Evolutionary conservation across 257 asterid genomes (phyloP), one percentile per base, ranked within the genome.

Genomic region (Solanum chiquidenum): DNA sequence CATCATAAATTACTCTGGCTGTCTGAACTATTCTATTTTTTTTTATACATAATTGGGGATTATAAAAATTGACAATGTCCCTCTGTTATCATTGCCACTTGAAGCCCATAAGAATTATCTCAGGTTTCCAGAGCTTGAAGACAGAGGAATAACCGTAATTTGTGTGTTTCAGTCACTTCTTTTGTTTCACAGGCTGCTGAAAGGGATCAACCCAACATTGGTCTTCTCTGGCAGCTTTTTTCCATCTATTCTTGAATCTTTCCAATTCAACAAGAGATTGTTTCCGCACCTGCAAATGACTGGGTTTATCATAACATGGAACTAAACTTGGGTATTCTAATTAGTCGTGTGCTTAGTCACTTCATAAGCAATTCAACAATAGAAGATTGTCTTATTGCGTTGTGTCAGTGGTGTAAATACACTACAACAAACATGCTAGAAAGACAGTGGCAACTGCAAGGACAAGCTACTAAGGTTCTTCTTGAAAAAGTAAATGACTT

Each of bases 151-250:
- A 82, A 82, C 29, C 5, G 44, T 31, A 18, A 49, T 21, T 82
- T 46, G 44, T 44, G 58, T 27, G 38, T 49, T 49, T 82, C 86
- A 82, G 68, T 82, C 86, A 82, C 44, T 86, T 73, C 27, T 85
- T 85, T 31, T 86, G 89, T 86, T 88, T 77, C 13, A 73, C 37
- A 79, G 82, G 89, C 77, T 66, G 89, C 86, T 89, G 91, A 86
- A 91, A 90, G 44, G 95, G 96, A 88, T 93, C 94, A 11, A 71
- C 88, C 98, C 97, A 95, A 83, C 97, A 95, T 88, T 89, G 44
- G 76, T 95, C 98, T 90, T 94, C 96, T 88, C 88, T 89, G 14
- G 90, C 94, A 83, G 95, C 97, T 82, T 91, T 95, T 86, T 85
- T 89, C 97, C 97, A 95, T 91, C 98, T 92, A 33, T 86, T 91